Base-by-base conservation (phyloP, 257 asterid genomes). In the Handroanthus guayacan region DNA sequence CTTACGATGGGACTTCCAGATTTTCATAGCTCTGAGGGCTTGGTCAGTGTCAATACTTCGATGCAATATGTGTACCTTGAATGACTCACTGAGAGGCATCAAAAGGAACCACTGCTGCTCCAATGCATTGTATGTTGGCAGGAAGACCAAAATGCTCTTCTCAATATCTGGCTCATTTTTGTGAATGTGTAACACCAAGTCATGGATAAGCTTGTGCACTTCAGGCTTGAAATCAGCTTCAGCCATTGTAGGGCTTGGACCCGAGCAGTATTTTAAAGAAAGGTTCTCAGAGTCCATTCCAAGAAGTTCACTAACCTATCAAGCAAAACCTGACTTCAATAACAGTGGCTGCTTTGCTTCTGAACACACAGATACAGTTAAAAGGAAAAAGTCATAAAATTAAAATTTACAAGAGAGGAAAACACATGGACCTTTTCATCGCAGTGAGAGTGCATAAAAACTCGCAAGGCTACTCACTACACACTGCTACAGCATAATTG, bases 21-120 rank as follows among this genome's bases (percentile, higher is more conserved):
- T 92, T 78, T 69, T 87, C 98, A 95, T 92, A 10, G 99, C 87
- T 72, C 84, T 87, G 52, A 95, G 92, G 10, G 99, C 99, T 80
- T 89, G 97, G 69, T 87, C 92, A 56, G 89, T 92, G 84, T 88
- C 96, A 75, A 95, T 80, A 83, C 98, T 87, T 43, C 98, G 78
- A 84, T 95, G 99, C 82, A 95, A 84, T 78, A 95, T 91, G 91
- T 91, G 97, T 85, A 95, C 96, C 84, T 86, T 93, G 86, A 95
- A 95, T 61, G 71, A 74, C 69, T 70, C 72, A 13, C 82, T 69
- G 66, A 95, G 91, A 74, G 87, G 93, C 88, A 87, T 89, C 88
- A 95, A 79, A 57, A 89, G 86, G 79, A 56, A 71, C 99, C 99
- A 95, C 85, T 92, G 99, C 84, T 90, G 89, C 88, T 95, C 97